A percentile compares a stretch with the other conserved stretches of the same genome.
Evolutionary conservation across 1,284 basidiomycete genomes (phyloP).

Genomic region (Mycosarcoma maydis): DNA sequence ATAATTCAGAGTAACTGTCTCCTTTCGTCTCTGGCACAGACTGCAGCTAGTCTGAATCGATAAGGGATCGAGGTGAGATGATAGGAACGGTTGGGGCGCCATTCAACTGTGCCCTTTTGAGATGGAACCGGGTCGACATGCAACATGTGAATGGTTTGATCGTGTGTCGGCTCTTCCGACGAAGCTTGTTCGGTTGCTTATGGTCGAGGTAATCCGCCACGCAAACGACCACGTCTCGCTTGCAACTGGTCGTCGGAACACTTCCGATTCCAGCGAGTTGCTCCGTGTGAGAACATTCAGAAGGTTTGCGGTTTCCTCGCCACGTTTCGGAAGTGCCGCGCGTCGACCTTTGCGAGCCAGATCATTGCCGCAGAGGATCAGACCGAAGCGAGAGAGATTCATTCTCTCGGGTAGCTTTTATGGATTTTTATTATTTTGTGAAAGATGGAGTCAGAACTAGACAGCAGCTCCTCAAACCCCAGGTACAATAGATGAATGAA

Average conservation of each 20-base stretch:
- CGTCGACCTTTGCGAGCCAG: neutral
- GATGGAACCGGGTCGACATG: too few species aligned
- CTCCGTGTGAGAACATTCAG: neutral
- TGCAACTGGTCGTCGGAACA: neutral
- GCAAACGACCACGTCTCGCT: neutral
- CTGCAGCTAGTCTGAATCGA: neutral
- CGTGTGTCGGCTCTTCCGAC: slow-evolving; percentile 9
- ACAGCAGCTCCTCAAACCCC: neutral
- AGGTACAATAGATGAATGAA: slow-evolving; percentile 6
- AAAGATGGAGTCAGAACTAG: slow-evolving; percentile 1
- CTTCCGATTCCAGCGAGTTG: slow-evolving; percentile 7
- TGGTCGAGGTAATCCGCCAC: neutral
- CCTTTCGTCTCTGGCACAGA: neutral
- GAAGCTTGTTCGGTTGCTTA: neutral
- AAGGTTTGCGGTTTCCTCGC: neutral
- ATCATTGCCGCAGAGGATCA: slow-evolving; percentile 1
- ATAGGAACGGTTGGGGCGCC: too few species aligned
- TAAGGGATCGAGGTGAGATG: slow-evolving; percentile 1
- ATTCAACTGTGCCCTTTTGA: too few species aligned
- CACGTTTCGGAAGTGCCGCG: slow-evolving; percentile 4
- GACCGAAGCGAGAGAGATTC: neutral
- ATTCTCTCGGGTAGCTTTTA: slow-evolving; percentile 12
- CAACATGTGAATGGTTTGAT: neutral
- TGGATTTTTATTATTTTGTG: slow-evolving; percentile 16
- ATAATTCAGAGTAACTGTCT: neutral